Percentiles rank a stretch among this genome's conserved stretches.
Conservation (phyloP, 441 rosid species). For the Populus hybrid region DNA sequence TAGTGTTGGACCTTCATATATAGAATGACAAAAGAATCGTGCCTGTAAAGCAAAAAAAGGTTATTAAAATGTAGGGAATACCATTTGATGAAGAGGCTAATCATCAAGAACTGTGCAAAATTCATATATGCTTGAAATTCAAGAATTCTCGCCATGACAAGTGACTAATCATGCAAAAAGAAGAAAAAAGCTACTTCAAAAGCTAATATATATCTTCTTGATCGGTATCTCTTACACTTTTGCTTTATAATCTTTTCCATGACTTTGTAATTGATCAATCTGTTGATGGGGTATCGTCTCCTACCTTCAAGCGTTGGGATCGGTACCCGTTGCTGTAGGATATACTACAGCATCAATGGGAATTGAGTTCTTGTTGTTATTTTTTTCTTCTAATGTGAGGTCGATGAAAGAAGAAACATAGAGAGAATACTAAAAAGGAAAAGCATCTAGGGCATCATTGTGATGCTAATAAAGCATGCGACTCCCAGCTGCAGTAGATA, state of each 20-base stretch:
- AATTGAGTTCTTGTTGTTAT: constrained; percentile 26
- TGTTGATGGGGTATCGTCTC: constrained; percentile 28
- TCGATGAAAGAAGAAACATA: constrained; percentile 12
- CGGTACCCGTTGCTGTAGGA: constrained; percentile 10
- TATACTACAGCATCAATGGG: constrained; percentile 13
- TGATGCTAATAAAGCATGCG: constrained; percentile 28
- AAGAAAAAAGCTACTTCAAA: constrained; percentile 14
- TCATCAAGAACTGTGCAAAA: constrained; percentile 23
- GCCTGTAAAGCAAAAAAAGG: constrained; percentile 10
- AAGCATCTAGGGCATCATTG: constrained; percentile 41
- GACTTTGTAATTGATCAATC: constrained; percentile 26
- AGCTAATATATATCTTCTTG: constrained; percentile 12
- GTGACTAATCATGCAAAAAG: constrained; percentile 39
- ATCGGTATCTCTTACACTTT: constrained; percentile 25
- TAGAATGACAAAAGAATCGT: not conserved
- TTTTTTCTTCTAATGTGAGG: not conserved
- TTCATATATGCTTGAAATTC: constrained; percentile 33
- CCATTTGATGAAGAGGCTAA: constrained; percentile 20
- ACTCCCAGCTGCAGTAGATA: constrained; percentile 11
- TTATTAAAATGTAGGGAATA: constrained; percentile 11
- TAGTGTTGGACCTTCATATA: not conserved
- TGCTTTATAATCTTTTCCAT: constrained; percentile 21
- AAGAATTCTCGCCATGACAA: constrained; percentile 36
- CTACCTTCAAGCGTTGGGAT: constrained; percentile 35
- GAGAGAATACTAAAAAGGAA: constrained; percentile 34